Conservation (phyloP, 306 rosid species). For the Cucurbita maxima region DNA sequence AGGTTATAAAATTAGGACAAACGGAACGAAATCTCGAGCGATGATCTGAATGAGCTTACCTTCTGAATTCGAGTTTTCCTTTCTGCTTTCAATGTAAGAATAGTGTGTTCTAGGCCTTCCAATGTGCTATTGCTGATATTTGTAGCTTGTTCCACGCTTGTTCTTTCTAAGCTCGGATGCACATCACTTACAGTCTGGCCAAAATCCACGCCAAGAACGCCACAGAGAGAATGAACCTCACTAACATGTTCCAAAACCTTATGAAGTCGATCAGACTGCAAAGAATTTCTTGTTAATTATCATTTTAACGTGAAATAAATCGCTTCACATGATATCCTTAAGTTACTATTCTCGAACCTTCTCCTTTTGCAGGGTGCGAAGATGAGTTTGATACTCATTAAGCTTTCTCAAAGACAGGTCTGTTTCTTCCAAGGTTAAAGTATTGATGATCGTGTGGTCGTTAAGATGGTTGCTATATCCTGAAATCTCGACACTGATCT, state of each 20-base stretch:
- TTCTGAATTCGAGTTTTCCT: slow-evolving; percentile 57
- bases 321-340: neutral
- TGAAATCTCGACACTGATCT: slow-evolving; percentile 71
- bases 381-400: slow-evolving; percentile 65
- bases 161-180: slow-evolving; percentile 78
- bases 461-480: slow-evolving; percentile 33
- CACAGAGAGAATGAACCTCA: slow-evolving; percentile 82
- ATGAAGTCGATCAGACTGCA: slow-evolving; percentile 82
- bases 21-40: neutral
- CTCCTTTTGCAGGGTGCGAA: slow-evolving; percentile 71
- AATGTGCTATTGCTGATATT: slow-evolving; percentile 76
- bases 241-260: slow-evolving; percentile 76
- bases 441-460: slow-evolving; percentile 12
- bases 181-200: slow-evolving; percentile 71
- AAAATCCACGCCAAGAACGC: slow-evolving; percentile 80
- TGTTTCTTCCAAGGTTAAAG: slow-evolving; percentile 36
- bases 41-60: slow-evolving; percentile 22
- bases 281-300: neutral
- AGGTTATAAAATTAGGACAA: neutral
- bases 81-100: slow-evolving; percentile 54
- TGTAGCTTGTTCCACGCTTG: slow-evolving; percentile 58
- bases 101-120: slow-evolving; percentile 77
- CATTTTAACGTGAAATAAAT: neutral
- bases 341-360: slow-evolving; percentile 40
- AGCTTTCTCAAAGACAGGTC: slow-evolving; percentile 81